Evolutionary conservation across 176 grass and related monocot genomes (phyloP).

Genomic region (Otatea glauca): DNA sequence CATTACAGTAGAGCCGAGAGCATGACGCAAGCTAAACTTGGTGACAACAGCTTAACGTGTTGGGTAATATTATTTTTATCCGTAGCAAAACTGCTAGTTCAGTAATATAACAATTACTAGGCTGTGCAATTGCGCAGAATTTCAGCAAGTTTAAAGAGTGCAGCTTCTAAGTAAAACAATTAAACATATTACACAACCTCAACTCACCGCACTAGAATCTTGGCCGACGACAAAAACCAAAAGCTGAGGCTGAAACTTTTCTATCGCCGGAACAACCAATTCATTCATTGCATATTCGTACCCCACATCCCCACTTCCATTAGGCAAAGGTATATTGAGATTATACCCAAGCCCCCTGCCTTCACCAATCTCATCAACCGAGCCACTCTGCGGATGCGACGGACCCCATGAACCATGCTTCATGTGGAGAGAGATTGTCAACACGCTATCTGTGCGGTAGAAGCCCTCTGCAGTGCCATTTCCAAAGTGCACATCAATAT

Average conservation of each 20-base stretch:
- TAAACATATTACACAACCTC: not conserved
- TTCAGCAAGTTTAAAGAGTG: not conserved
- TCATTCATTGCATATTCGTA: conserved; percentile 78
- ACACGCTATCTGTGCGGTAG: conserved; percentile 58
- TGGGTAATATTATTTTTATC: no score
- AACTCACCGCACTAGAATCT: conserved; percentile 89
- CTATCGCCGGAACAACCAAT: conserved; percentile 71
- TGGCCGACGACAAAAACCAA: conserved; percentile 80
- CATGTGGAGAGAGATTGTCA: conserved; percentile 91
- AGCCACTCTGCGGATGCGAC: conserved; percentile 73
- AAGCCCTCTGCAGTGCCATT: conserved; percentile 91
- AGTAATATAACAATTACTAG: not conserved
- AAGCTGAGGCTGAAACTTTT: conserved; percentile 70
- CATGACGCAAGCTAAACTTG: no score
- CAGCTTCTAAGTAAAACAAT: not conserved
- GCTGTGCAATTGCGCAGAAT: not conserved
- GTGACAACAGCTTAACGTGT: no score
- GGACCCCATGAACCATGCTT: conserved; percentile 86
- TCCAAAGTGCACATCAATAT: conserved; percentile 88
- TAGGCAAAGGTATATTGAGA: conserved; percentile 93
- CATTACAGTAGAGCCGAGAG: no score
- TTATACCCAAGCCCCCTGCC: conserved; percentile 81
- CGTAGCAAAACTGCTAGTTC: not conserved
- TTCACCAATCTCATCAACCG: conserved; percentile 69
- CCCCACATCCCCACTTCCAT: conserved; percentile 83